These are phyloP conservation scores for Cyphellophora europaea DNA, from an alignment of 2,329 filamentous ascomycete species.

Conservation along the genomic window DNA sequence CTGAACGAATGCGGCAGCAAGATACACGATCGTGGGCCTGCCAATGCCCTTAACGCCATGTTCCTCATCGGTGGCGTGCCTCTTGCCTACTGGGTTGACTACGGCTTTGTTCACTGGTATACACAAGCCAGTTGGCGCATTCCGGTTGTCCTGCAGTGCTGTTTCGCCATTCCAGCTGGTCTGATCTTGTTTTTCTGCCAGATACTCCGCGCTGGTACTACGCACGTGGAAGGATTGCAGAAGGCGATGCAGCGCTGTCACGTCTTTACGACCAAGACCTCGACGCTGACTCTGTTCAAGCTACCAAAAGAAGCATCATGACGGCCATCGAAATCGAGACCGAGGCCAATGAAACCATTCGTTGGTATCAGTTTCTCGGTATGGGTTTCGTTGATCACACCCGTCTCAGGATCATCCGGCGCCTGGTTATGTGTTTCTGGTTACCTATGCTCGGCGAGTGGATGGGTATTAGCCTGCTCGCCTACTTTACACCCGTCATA, in stretches of 20 bases:
- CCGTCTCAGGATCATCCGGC: slow-evolving; percentile 2
- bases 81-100: slow-evolving; percentile 24
- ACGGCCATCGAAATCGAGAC: slow-evolving; percentile 6
- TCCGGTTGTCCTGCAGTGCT: slow-evolving; percentile 22
- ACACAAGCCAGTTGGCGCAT: slow-evolving; percentile 22
- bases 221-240: slow-evolving; percentile 13
- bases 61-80: slow-evolving; percentile 20
- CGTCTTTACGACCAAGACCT: slow-evolving; percentile 13
- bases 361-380: slow-evolving; percentile 6
- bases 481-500: too few species aligned
- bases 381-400: slow-evolving; percentile 4
- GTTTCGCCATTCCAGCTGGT: slow-evolving; percentile 18
- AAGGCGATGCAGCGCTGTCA: slow-evolving; percentile 18
- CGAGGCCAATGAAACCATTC: slow-evolving; percentile 4
- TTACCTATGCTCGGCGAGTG: slow-evolving; percentile 6
- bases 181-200: slow-evolving; percentile 13
- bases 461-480: too few species aligned
- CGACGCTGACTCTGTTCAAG: slow-evolving; percentile 8
- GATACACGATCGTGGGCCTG: slow-evolving; percentile 17
- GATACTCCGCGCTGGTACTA: slow-evolving; percentile 24
- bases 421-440: slow-evolving; percentile 7
- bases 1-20: slow-evolving; percentile 21
- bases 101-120: slow-evolving; percentile 21
- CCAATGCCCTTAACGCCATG: slow-evolving; percentile 19
- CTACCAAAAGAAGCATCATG: slow-evolving; percentile 15